Evolutionary conservation across 164 flowering plant genomes (phyloP), one percentile per base, ranked within the genome.

Genomic region (Protea cynaroides): DNA sequence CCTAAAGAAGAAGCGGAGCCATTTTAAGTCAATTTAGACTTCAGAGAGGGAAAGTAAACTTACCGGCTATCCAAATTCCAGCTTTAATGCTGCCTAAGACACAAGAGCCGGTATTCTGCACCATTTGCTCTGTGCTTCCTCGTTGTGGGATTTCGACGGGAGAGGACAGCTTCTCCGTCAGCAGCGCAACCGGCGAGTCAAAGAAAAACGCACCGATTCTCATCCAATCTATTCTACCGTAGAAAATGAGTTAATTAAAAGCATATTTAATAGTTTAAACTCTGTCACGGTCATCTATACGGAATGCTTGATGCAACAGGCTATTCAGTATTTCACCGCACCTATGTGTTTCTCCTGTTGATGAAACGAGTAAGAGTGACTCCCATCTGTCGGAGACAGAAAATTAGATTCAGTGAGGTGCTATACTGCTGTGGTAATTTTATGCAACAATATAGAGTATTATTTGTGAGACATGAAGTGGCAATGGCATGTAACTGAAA

Each of bases 41-140:
- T n/a, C n/a, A n/a, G 6, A 58, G 34, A 8, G 59, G 49, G 56
- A 11, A 19, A 19, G 36, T 8, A 23, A 49, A 23, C 34, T 52
- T 56, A 92, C 97, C 95, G 18, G 96, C 90, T 50, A 93, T 79
- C 97, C 98, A 93, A 56, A 90, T 82, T 54, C 99, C 99, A 50
- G 80, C 71, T 76, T 84, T 94, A 49, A 89, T 66, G 56, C 84
- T 81, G 40, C 66, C 69, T 24, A 94, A 65, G 65, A 87, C 54
- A 70, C 82, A 86, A 50, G 74, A 74, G 24, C 93, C 93, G 7
- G 66, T 49, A 2, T 66, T 56, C 72, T 79, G 55, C 83, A 86
- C 67, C 84, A 79, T 76, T 38, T 76, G 71, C 69, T 80, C 82
- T n/a, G 56, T 21, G 13, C 66, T 65, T 58, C 70, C 77, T 56